These are phyloP conservation scores for Penicillium egyptiacum DNA, from an alignment of 495 filamentous ascomycete genomes.

Conservation along the genomic window DNA sequence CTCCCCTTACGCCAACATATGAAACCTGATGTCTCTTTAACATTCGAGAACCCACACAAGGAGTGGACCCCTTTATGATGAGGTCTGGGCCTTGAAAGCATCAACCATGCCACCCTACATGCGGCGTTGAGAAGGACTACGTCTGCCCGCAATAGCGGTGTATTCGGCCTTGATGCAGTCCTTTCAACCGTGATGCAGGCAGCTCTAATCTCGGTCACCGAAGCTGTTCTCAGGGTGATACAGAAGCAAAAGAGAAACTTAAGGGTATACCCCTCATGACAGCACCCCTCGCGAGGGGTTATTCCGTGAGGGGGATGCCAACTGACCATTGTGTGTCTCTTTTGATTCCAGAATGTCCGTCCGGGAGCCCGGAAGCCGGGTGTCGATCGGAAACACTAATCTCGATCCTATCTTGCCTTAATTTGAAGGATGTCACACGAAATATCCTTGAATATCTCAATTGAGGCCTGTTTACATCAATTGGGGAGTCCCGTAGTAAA, in stretches of 20 bases:
- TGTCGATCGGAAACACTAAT: not conserved
- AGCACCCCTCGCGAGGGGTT: conserved; percentile 3
- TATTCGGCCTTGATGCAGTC: not conserved
- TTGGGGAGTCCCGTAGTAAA: not conserved
- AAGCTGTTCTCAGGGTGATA: not conserved
- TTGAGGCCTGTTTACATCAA: not conserved
- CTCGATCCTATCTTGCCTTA: not conserved
- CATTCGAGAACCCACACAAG: not conserved
- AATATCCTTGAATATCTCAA: not conserved
- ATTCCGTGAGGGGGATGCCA: not conserved
- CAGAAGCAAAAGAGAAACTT: not conserved
- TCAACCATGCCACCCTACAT: not conserved
- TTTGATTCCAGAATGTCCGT: not conserved
- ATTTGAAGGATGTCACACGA: not conserved
- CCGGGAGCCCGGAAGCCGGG: not conserved
- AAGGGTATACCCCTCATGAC: too few relatives aligned
- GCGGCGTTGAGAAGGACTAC: not conserved
- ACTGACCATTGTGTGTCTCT: not conserved
- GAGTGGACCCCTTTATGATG: not conserved
- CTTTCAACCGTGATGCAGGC: not conserved
- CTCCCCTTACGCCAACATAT: not conserved
- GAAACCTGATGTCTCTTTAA: not conserved
- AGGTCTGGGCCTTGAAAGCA: not conserved
- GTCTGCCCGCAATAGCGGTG: not conserved
- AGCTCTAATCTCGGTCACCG: not conserved